Base-by-base conservation (phyloP, 2,329 filamentous ascomycete species). In the Clarireedia homoeocarpa region DNA sequence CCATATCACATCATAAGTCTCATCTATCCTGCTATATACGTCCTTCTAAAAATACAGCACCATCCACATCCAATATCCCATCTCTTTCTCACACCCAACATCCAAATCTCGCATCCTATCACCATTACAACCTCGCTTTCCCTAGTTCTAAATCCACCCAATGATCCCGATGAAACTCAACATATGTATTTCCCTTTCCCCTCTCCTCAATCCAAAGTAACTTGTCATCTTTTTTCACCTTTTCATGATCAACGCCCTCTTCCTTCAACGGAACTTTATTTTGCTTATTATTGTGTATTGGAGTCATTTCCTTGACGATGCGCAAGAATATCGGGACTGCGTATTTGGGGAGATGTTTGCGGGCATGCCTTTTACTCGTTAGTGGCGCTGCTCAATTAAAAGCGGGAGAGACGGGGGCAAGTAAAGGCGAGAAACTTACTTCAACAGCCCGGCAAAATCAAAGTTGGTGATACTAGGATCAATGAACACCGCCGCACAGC, bases 241-340 rank as follows among this genome's bases (percentile, higher is more conserved):
- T 75, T 24, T 70, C 69, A 2, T 81, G 78, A 67, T 88, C 79
- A 14, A 88, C 78, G 0, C 85, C 86, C 60, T 88, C 84, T 47
- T 80, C 79, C 64, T 85, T 77, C 47, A 90, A 72, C 0, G 83
- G 83, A 1, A 84, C 79, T 69, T 91, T 91, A 67, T 89, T 88
- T 71, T 90, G 87, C 72, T 91, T 91, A 68, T 89, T 86, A 64
- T 90, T 91, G 66, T 88, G 84, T 63, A 83, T 86, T 5, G 84
- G 80, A 26, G 77, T 80, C 55, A 78, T 75, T 38, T 73, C 73
- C 44, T 77, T 72, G 23, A 87, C 77, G 17, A 89, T 70, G 0
- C 87, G 75, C 44, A 91, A 64, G 71, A 91, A 91, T 2, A 90
- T 71, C 0, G 88, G 88, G 1, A 91, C 85, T 0, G 88, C 88